Base-by-base conservation (phyloP, 768 basidiomycete genomes). In the Leccinum arenicola region DNA sequence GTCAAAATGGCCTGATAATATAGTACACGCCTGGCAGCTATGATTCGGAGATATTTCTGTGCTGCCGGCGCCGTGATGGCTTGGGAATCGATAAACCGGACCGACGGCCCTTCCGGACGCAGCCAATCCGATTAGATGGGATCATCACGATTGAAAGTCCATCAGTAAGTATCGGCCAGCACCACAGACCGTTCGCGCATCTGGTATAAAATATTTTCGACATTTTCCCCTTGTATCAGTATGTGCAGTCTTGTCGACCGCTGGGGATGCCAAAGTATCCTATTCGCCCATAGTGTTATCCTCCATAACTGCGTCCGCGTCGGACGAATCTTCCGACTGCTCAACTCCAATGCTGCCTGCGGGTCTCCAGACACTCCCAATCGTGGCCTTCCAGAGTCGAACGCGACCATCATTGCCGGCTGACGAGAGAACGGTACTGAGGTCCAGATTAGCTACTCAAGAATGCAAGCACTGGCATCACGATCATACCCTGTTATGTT, bases 271-370 rank as follows among this genome's bases (percentile, higher is more conserved):
- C 33, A 35, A 35, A 35, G 33, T 45, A 36, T 3, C 19, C 66
- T 68, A 78, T 54, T 79, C 77, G 8, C 73, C 70, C n/a, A 56
- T 62, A 40, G 61, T 61, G 52, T 69, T 71, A 19, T 79, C 79
- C 27, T 79, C 78, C 78, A 80, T 80, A n/a, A 73, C 74, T 7
- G 75, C 72, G 54, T 81, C 80, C 35, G 69, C 74, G 50, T 76
- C 77, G 36, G 73, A 66, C 17, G 71, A 75, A 57, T 83, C 82
- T 57, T 83, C 83, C 9, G 83, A 79, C 60, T 92, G 89, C 66
- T 93, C 91, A 51, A 93, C 87, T 50, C 87, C 88, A 54, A 94
- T 84, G 58, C 86, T 87, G 6, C 92, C 92, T 15, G 90, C 89
- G 6, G 88, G 80, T 62, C 89, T 78, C 92, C 93, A 93, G 14